phyloP scores from a whole-genome alignment of 1,284 basidiomycete species.

The Rhodotorula sp. region DNA sequence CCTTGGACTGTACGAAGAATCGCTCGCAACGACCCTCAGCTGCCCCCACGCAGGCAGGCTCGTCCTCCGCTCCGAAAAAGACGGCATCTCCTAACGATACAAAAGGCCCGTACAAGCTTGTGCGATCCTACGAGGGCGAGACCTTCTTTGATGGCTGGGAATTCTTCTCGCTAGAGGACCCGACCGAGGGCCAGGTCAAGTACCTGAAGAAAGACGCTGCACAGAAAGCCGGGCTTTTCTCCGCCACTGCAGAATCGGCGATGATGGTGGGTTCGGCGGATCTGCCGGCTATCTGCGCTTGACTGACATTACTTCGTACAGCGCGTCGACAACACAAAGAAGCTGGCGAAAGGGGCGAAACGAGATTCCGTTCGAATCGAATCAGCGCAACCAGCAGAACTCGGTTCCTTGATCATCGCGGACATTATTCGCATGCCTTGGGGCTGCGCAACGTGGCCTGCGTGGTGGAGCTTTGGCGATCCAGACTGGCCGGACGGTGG shows the following conservation, averaged over 20 bases:
- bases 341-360: conserved; percentile 6
- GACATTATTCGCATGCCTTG: conserved; percentile 5
- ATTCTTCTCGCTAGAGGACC: conserved; percentile 3
- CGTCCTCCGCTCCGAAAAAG: not conserved
- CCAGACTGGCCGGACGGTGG: conserved; percentile 14
- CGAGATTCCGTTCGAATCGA: conserved; percentile 17
- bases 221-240: conserved; percentile 12
- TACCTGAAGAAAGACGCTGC: conserved; percentile 10
- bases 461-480: conserved; percentile 4
- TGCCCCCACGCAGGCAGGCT: not conserved
- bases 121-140: conserved; percentile 8
- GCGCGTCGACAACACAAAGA: conserved; percentile 23
- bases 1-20: no score
- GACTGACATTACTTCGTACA: not conserved
- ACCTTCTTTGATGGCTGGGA: conserved; percentile 30
- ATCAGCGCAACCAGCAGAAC: conserved; percentile 1
- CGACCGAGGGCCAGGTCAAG: conserved; percentile 2
- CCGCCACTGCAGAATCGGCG: not conserved
- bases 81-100: not conserved
- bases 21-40: no score
- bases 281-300: not conserved
- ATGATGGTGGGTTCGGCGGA: not conserved
- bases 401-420: conserved; percentile 9
- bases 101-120: not conserved
- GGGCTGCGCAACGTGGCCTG: conserved; percentile 12